Base-by-base conservation (phyloP, 441 rosid genomes). In the Jatropha podagrica region DNA sequence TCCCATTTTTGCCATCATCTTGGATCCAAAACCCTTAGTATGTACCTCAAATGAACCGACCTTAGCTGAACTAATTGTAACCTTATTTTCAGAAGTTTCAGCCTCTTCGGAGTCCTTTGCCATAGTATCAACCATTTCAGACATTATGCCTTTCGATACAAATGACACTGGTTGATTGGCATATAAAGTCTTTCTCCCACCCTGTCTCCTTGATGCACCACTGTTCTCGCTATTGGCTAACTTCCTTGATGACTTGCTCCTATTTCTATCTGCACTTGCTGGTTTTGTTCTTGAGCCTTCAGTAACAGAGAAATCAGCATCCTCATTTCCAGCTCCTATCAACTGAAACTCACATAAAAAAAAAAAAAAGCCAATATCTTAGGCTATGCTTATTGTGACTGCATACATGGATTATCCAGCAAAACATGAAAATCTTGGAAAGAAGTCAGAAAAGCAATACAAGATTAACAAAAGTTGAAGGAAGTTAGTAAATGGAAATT, bases 1-100 rank as follows among this genome's bases (percentile, higher is more conserved):
- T 73, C 99, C 98, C 99, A 93, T 96, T 77, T 88, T 93, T 0
- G 91, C 97, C 99, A 95, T 95, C 94, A 95, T 90, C 85, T 92
- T 95, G 42, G 99, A 95, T 75, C 99, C 99, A 74, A 93, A 96
- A 27, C 98, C 99, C 82, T 80, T 91, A 10, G 99, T 96, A 79
- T 91, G 96, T 41, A 85, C 83, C 92, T 96, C 98, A 38, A 95
- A 95, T 42, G 93, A 89, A 63, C 95, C 99, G 52, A 87, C 81
- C 68, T 82, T 82, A 60, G 71, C 83, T 65, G 90, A 82, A 60
- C 65, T 76, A 65, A 76, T 52, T 23, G 79, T 42, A 32, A 58
- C 88, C 74, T 74, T 80, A 11, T 70, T 77, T 67, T 85, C 81
- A 72, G 65, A 69, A 69, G 74, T 78, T 80, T 74, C 86, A 69